A percentile compares a stretch with the other conserved stretches of the same genome.
Evolutionary conservation across 176 grass and related monocot genomes (phyloP).

Genomic region (Puya raimondii): DNA sequence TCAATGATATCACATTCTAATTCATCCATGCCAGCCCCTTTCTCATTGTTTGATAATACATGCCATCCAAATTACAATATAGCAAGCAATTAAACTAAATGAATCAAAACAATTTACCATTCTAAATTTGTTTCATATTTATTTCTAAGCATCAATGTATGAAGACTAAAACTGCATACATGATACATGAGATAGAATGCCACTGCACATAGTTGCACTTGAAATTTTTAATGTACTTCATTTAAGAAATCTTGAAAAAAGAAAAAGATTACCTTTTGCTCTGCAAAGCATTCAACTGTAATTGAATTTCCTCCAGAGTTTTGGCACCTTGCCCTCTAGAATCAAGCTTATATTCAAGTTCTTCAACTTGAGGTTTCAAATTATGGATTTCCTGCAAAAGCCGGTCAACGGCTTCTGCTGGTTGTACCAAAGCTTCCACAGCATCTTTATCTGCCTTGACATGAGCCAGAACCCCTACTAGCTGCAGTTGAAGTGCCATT

Average conservation of each 20-base stretch:
- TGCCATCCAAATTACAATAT: no score
- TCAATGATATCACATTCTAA: no score
- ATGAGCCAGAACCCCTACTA: conserved; percentile 73
- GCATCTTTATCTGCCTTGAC: conserved; percentile 71
- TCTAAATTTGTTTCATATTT: background rate
- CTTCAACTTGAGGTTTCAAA: conserved; percentile 42
- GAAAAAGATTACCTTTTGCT: conserved; percentile 50
- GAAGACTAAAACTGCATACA: no score
- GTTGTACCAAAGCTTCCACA: conserved; percentile 50
- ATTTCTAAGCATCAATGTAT: no score
- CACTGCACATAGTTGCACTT: background rate
- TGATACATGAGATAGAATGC: background rate
- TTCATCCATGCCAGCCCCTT: no score
- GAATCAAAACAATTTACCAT: background rate
- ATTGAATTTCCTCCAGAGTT: conserved; percentile 74
- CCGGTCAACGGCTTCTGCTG: conserved; percentile 42
- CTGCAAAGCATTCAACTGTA: conserved; percentile 59
- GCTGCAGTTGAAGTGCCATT: conserved; percentile 31
- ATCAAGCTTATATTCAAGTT: conserved; percentile 78
- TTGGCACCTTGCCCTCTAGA: conserved; percentile 68
- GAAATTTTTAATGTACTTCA: background rate
- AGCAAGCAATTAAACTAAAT: no score
- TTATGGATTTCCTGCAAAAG: conserved; percentile 47
- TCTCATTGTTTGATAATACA: no score
- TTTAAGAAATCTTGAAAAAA: background rate